Evolutionary conservation across 1,284 basidiomycete species (phyloP).

Genomic region (Leccinum subspadiceum): DNA sequence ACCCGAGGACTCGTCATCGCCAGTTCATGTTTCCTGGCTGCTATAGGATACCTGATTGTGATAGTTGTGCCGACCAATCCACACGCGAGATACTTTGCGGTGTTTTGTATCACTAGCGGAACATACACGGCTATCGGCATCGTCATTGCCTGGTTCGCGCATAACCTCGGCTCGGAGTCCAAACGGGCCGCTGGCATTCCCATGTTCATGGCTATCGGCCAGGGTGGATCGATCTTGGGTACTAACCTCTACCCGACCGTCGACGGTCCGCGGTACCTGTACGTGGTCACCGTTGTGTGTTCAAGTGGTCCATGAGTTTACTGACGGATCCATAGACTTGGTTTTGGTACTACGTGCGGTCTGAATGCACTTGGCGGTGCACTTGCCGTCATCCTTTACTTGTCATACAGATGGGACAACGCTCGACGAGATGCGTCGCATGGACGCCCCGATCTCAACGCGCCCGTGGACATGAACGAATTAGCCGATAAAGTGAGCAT

Average conservation of each 20-base stretch:
- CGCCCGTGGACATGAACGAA: conserved; percentile 59
- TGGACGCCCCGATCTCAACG: conserved; percentile 48
- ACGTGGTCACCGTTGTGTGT: conserved; percentile 13
- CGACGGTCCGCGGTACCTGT: conserved; percentile 67
- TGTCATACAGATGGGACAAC: conserved; percentile 61
- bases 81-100: conserved; percentile 68
- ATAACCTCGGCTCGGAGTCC: conserved; percentile 76
- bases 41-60: conserved; percentile 44
- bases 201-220: conserved; percentile 76
- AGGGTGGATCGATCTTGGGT: conserved; percentile 71
- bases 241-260: conserved; percentile 65
- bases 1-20: conserved; percentile 65
- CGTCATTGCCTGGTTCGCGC: conserved; percentile 74
- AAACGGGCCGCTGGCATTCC: conserved; percentile 76
- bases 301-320: not conserved
- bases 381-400: conserved; percentile 50
- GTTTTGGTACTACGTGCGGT: conserved; percentile 61
- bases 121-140: conserved; percentile 72
- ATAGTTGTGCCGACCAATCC: conserved; percentile 39
- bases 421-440: conserved; percentile 50
- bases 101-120: conserved; percentile 70
- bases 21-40: conserved; percentile 47
- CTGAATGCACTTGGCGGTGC: conserved; percentile 51
- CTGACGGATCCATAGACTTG: conserved; percentile 44
- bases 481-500: conserved; percentile 58